Conservation (phyloP, 2,329 filamentous ascomycete genomes). For the Colletotrichum australisinense region DNA sequence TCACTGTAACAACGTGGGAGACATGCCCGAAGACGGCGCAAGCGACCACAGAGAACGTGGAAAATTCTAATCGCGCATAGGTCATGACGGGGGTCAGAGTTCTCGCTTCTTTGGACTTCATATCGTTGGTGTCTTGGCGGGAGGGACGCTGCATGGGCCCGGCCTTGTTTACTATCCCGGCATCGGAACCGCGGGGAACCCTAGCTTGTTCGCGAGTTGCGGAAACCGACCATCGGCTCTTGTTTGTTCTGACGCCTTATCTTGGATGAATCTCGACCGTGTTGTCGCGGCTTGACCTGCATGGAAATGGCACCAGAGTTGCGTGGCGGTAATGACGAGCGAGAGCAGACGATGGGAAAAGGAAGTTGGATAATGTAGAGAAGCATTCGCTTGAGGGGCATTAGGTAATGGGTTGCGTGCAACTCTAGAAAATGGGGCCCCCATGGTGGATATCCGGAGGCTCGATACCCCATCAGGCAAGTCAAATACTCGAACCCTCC, state of each 20-base stretch:
- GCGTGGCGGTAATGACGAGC: neutral
- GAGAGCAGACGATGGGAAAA: neutral
- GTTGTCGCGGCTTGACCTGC: neutral
- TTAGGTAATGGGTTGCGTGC: constrained; percentile 11
- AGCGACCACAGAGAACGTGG: neutral
- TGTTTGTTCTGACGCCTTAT: neutral
- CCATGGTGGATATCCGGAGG: constrained; percentile 24
- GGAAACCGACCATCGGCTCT: neutral
- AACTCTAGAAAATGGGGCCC: neutral
- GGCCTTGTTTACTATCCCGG: neutral
- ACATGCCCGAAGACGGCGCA: neutral
- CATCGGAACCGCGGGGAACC: constrained; percentile 26
- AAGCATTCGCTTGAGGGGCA: neutral
- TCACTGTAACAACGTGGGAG: constrained; percentile 10
- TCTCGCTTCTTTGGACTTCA: neutral
- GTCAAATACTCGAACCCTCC: neutral
- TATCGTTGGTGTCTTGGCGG: constrained; percentile 24
- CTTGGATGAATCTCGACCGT: neutral
- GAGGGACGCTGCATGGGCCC: constrained; percentile 3
- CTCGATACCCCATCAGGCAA: constrained; percentile 1
- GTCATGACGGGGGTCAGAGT: constrained; percentile 3
- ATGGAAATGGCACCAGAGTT: neutral
- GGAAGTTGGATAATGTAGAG: neutral
- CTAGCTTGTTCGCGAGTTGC: neutral
- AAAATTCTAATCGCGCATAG: constrained; percentile 16